Base-by-base conservation (phyloP, 345 rosid species). In the Aegle marmelos region DNA sequence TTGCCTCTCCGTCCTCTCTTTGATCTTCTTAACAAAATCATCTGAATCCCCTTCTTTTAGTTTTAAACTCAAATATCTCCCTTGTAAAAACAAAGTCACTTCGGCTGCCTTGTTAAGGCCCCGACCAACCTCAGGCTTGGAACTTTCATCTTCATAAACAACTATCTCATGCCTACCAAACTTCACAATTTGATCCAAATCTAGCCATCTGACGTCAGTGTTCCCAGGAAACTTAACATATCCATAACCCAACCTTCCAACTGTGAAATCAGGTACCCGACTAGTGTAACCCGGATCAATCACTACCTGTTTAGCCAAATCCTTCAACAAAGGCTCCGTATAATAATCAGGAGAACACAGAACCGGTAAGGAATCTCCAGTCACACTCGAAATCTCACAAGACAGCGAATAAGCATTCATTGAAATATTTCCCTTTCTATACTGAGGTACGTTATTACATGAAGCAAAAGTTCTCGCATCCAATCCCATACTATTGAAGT, bases 41-140 rank as follows among this genome's bases (percentile, higher is more conserved):
- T 81, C 79, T 28, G 70, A 60, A 41, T 36, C 74, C 36, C 85
- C 78, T 48, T 85, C 77, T 11, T 45, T 45, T 45, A 45, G 17
- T 74, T 79, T 82, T 66, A 79, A 80, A 30, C 72, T 63, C 25
- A 63, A 57, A 30, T 34, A 68, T 64, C 82, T 78, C 63, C 81
- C 11, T 34, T 83, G 85, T 33, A 96, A 72, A 30, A 78, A 72
- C 87, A 96, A 79, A 76, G 94, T 90, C 77, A 94, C 97, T 81
- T 89, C 97, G 69, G 99, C 97, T 79, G 93, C 79, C 87, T 96
- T 96, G 85, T 96, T 94, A 74, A 96, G 93, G 60, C 98, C 95
- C 79, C 85, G 85, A 64, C 98, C 98, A 72, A 86, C 88, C 68
- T 64, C 77, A 62, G 99, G 99, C 87, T 96, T 94, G 50, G 79